Conservation (phyloP, 2,329 filamentous ascomycete species). For the Leptographium flavum region DNA sequence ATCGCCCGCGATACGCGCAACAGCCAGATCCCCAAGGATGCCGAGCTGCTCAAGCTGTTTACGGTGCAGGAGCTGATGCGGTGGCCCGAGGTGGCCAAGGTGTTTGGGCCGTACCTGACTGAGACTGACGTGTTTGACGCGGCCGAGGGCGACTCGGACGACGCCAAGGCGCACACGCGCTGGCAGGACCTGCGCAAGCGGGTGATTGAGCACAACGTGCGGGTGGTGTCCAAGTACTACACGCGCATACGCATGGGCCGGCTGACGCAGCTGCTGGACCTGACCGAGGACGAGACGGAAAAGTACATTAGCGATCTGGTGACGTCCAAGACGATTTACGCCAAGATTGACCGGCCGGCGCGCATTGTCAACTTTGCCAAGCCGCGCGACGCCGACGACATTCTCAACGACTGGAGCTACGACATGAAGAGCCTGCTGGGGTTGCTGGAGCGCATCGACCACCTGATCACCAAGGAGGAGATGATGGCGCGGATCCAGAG, state of each 20-base stretch:
- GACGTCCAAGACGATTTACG: slow-evolving; percentile 93
- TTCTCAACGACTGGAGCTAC: slow-evolving; percentile 95
- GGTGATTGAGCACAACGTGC: slow-evolving; percentile 97
- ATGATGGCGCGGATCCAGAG: slow-evolving; percentile 97
- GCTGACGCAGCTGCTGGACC: slow-evolving; percentile 77
- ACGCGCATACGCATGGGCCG: slow-evolving; percentile 90
- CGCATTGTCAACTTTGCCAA: slow-evolving; percentile 88
- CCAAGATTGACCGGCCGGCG: slow-evolving; percentile 91
- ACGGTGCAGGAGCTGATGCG: slow-evolving; percentile 95
- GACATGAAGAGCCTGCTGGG: slow-evolving; percentile 66
- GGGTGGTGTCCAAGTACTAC: slow-evolving; percentile 96
- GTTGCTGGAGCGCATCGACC: slow-evolving; percentile 76
- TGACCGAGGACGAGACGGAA: slow-evolving; percentile 91
- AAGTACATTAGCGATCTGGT: slow-evolving; percentile 98
- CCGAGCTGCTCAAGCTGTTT: slow-evolving; percentile 82
- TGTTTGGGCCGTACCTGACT: slow-evolving; percentile 79
- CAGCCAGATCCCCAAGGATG: slow-evolving; percentile 61
- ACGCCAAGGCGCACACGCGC: slow-evolving; percentile 69
- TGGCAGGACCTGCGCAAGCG: slow-evolving; percentile 96
- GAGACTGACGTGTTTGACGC: slow-evolving; percentile 80
- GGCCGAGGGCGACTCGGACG: slow-evolving; percentile 46
- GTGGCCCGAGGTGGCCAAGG: slow-evolving; percentile 84
- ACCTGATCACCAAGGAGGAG: slow-evolving; percentile 98
- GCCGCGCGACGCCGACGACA: slow-evolving; percentile 86
- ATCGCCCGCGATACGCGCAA: slow-evolving; percentile 78